Evolutionary conservation across 2,329 filamentous ascomycete species (phyloP).

Genomic region (Teratosphaeria destructans): DNA sequence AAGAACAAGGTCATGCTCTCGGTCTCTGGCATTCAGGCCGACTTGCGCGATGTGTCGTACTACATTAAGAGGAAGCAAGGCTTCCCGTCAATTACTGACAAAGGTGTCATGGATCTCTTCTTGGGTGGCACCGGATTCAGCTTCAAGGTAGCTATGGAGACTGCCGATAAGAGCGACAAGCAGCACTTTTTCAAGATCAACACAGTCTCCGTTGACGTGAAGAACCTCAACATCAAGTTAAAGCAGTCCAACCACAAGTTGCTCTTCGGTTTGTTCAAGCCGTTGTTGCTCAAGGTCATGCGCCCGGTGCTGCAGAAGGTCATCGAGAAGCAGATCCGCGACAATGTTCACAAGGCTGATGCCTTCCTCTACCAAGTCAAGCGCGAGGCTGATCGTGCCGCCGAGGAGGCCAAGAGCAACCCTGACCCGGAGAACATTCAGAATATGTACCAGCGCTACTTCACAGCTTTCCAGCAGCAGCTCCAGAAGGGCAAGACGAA

Average conservation of each 20-base stretch:
- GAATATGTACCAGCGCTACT: slow-evolving; percentile 82
- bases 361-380: slow-evolving; percentile 65
- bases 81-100: slow-evolving; percentile 79
- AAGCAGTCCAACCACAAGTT: slow-evolving; percentile 94
- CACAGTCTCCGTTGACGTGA: slow-evolving; percentile 42
- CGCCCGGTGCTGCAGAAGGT: slow-evolving; percentile 78
- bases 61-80: slow-evolving; percentile 92
- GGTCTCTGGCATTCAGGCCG: slow-evolving; percentile 84
- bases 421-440: slow-evolving; percentile 59
- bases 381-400: slow-evolving; percentile 66
- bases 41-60: slow-evolving; percentile 79
- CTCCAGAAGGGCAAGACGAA: slow-evolving; percentile 68
- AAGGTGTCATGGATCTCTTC: slow-evolving; percentile 78
- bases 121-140: slow-evolving; percentile 79
- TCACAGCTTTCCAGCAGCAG: slow-evolving; percentile 62
- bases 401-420: slow-evolving; percentile 52
- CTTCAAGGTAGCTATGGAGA: slow-evolving; percentile 84
- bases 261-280: slow-evolving; percentile 78
- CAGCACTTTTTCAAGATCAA: slow-evolving; percentile 92
- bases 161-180: slow-evolving; percentile 61
- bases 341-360: slow-evolving; percentile 69
- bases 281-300: slow-evolving; percentile 71
- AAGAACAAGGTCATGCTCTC: slow-evolving; percentile 79
- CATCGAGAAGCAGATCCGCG: slow-evolving; percentile 78
- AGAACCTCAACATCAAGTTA: slow-evolving; percentile 57